Conservation (phyloP, 1,139 yeast genomes). For the Magnusiomyces ingens region DNA sequence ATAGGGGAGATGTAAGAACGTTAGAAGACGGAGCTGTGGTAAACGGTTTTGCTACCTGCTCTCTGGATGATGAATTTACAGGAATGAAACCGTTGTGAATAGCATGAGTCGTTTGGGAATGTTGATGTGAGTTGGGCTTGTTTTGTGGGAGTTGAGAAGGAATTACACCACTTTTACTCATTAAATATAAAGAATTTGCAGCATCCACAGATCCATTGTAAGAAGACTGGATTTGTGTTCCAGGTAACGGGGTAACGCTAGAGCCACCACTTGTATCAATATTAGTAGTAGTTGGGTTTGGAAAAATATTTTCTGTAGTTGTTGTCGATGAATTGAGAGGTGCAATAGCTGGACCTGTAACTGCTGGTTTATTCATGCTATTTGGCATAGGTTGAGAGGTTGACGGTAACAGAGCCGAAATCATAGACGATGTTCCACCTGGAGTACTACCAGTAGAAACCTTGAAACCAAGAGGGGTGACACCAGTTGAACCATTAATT, state of each 20-base stretch:
- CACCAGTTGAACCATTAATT: slow-evolving; percentile 12
- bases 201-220: slow-evolving; percentile 13
- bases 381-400: background rate
- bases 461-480: slow-evolving; percentile 11
- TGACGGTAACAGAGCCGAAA: background rate
- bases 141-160: slow-evolving; percentile 1
- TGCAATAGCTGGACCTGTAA: slow-evolving; percentile 4
- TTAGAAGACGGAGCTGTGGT: too few species aligned
- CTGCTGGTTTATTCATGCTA: background rate
- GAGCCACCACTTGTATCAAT: background rate
- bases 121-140: too few species aligned
- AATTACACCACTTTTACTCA: slow-evolving; percentile 8
- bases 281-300: background rate
- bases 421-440: background rate
- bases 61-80: too few species aligned
- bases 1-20: too few species aligned
- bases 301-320: background rate
- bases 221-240: background rate
- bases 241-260: background rate
- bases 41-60: too few species aligned
- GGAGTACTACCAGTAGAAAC: background rate
- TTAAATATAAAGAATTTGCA: slow-evolving; percentile 15
- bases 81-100: too few species aligned
- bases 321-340: background rate
- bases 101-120: too few species aligned